A percentile compares a stretch with the other conserved stretches of the same genome.
Evolutionary conservation across 192 early-diverging fungal genomes (phyloP).

Genomic region (Backusella luteola): DNA sequence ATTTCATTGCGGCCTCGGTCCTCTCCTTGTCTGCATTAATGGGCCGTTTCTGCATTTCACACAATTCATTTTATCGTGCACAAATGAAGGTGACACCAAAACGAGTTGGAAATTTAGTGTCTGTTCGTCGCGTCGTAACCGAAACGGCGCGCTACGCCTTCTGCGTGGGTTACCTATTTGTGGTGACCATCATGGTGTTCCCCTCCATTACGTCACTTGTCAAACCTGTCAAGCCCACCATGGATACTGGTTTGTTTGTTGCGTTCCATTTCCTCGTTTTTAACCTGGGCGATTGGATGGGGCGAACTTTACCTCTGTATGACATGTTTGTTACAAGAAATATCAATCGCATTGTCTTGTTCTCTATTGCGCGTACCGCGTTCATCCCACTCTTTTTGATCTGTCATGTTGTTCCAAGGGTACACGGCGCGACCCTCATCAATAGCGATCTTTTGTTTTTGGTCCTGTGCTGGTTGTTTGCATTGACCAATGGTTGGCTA

Average conservation of each 20-base stretch:
- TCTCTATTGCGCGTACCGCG: slow-evolving; percentile 48
- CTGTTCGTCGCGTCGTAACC: slow-evolving; percentile 22
- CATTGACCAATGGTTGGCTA: slow-evolving; percentile 66
- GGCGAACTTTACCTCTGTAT: slow-evolving; percentile 52
- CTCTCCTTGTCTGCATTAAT: slow-evolving; percentile 41
- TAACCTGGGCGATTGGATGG: slow-evolving; percentile 73
- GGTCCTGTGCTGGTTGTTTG: slow-evolving; percentile 51
- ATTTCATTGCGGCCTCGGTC: slow-evolving; percentile 45
- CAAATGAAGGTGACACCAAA: slow-evolving; percentile 23
- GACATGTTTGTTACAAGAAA: slow-evolving; percentile 50
- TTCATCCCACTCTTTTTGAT: slow-evolving; percentile 69
- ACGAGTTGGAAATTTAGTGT: background rate
- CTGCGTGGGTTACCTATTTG: slow-evolving; percentile 57
- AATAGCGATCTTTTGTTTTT: slow-evolving; percentile 52
- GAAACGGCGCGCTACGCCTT: slow-evolving; percentile 25
- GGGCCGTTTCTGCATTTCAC: slow-evolving; percentile 39
- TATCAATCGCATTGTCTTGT: slow-evolving; percentile 36
- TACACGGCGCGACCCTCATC: slow-evolving; percentile 30
- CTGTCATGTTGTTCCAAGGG: background rate
- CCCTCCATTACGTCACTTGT: slow-evolving; percentile 74
- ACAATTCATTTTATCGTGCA: slow-evolving; percentile 39
- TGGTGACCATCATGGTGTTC: slow-evolving; percentile 68
- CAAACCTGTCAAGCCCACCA: slow-evolving; percentile 36
- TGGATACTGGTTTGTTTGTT: slow-evolving; percentile 58
- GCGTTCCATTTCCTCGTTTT: slow-evolving; percentile 72